Percentiles rank a stretch among this genome's conserved stretches.
Conservation (phyloP, 1,284 basidiomycete species). For the Ustilago trichophora region DNA sequence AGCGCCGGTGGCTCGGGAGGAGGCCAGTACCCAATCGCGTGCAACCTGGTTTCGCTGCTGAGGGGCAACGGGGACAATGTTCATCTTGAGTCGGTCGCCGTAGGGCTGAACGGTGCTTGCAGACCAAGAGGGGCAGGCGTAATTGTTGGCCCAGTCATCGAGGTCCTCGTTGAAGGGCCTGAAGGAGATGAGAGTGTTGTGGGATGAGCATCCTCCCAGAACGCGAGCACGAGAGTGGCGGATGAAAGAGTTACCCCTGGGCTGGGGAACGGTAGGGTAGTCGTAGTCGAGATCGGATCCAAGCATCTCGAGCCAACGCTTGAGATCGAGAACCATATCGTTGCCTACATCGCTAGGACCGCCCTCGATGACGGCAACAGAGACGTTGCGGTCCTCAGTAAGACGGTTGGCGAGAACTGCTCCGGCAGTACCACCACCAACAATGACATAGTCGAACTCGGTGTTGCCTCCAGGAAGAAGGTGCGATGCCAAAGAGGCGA, state of each 20-base stretch:
- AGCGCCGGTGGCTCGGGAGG: slow-evolving; percentile 56
- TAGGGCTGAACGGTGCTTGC: slow-evolving; percentile 62
- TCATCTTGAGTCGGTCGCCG: slow-evolving; percentile 65
- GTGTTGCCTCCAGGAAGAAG: slow-evolving; percentile 52
- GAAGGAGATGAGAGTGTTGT: slow-evolving; percentile 68
- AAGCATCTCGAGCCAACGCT: slow-evolving; percentile 66
- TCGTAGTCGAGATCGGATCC: slow-evolving; percentile 66
- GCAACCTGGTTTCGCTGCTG: slow-evolving; percentile 66
- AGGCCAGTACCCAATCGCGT: slow-evolving; percentile 64
- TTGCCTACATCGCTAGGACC: slow-evolving; percentile 63
- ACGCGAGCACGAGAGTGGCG: slow-evolving; percentile 65
- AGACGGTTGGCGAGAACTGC: slow-evolving; percentile 66
- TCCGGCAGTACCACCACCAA: slow-evolving; percentile 66
- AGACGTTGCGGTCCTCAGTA: slow-evolving; percentile 63
- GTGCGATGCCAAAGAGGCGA: slow-evolving; percentile 59
- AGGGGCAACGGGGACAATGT: slow-evolving; percentile 65
- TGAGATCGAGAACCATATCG: slow-evolving; percentile 65
- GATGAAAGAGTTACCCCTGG: slow-evolving; percentile 67
- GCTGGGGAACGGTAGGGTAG: slow-evolving; percentile 65
- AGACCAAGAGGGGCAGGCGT: slow-evolving; percentile 62
- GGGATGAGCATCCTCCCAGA: slow-evolving; percentile 66
- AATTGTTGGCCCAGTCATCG: slow-evolving; percentile 64
- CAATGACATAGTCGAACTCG: slow-evolving; percentile 66
- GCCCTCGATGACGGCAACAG: slow-evolving; percentile 67
- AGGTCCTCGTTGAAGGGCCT: slow-evolving; percentile 66